A percentile compares a stretch with the other conserved stretches of the same genome.
Conservation (phyloP, 306 rosid species). For the Cicer chorassanicum region DNA sequence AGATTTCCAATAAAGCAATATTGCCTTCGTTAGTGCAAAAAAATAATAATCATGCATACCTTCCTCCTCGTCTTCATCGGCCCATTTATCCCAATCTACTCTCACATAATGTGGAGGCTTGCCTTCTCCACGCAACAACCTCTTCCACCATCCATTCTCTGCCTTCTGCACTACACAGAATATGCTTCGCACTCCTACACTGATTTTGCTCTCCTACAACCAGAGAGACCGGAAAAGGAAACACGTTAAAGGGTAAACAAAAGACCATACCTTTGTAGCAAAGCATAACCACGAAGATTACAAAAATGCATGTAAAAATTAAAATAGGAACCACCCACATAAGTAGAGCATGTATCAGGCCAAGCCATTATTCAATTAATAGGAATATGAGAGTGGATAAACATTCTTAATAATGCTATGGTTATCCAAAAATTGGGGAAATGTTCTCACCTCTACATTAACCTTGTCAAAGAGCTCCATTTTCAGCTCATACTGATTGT, state of each 20-base stretch:
- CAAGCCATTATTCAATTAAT: neutral
- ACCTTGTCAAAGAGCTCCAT: conserved; percentile 92
- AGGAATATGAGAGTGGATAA: neutral
- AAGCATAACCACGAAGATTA: neutral
- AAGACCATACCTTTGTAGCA: neutral
- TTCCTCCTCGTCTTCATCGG: conserved; percentile 85
- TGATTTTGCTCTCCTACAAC: conserved; percentile 87
- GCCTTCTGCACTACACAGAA: conserved; percentile 83
- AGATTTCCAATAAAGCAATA: conserved; percentile 6
- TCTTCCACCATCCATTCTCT: conserved; percentile 88
- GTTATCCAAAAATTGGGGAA: neutral
- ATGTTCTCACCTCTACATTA: conserved; percentile 72
- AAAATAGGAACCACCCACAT: neutral
- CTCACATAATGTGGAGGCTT: conserved; percentile 85
- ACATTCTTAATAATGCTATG: neutral
- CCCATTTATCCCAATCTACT: conserved; percentile 99
- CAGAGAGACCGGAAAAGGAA: neutral
- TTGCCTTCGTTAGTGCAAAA: neutral
- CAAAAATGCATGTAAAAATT: neutral
- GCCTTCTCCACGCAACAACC: conserved; percentile 72
- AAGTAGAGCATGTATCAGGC: neutral
- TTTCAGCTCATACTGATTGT: conserved; percentile 69
- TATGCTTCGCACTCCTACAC: conserved; percentile 76
- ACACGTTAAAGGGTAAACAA: neutral
- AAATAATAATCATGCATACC: conserved; percentile 40